A percentile compares a stretch with the other conserved stretches of the same genome.
Conservation (phyloP, 1,139 yeast species). For the Debaryomyces udenii region DNA sequence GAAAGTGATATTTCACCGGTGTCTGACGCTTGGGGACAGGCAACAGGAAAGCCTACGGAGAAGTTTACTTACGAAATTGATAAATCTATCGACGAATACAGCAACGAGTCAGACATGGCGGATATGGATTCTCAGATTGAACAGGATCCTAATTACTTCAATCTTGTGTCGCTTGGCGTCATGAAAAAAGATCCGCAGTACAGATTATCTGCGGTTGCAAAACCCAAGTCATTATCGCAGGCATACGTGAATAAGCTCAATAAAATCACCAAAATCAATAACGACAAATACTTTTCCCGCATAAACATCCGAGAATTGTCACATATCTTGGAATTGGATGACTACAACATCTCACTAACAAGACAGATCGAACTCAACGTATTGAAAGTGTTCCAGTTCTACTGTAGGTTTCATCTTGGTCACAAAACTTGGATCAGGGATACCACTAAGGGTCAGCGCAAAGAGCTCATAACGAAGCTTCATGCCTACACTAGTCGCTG, state of each 20-base stretch:
- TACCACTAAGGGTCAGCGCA: slow-evolving; percentile 57
- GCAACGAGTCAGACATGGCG: not conserved
- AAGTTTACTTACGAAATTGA: slow-evolving; percentile 2
- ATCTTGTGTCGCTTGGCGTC: slow-evolving; percentile 1
- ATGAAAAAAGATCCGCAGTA: slow-evolving; percentile 9
- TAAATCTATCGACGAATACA: slow-evolving; percentile 5
- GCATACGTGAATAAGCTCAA: slow-evolving; percentile 9
- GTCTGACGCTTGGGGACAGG: not conserved
- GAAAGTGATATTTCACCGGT: not conserved
- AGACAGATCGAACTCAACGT: slow-evolving; percentile 55
- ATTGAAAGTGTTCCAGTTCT: slow-evolving; percentile 56
- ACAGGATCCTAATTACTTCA: slow-evolving; percentile 5
- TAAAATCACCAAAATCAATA: slow-evolving; percentile 11
- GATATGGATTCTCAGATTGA: slow-evolving; percentile 1
- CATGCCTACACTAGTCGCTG: slow-evolving; percentile 46
- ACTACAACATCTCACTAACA: slow-evolving; percentile 28
- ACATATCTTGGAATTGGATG: slow-evolving; percentile 27
- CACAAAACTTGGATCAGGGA: slow-evolving; percentile 82
- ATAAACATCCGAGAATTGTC: slow-evolving; percentile 33
- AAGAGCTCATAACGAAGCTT: slow-evolving; percentile 51
- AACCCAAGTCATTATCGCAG: not conserved
- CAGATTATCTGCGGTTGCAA: slow-evolving; percentile 1
- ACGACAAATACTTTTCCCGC: slow-evolving; percentile 29
- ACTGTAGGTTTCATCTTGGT: slow-evolving; percentile 70
- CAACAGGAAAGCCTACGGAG: not conserved